Percentiles rank a stretch among this genome's conserved stretches.
Conservation (phyloP, 345 rosid species). For the Populus nigra region DNA sequence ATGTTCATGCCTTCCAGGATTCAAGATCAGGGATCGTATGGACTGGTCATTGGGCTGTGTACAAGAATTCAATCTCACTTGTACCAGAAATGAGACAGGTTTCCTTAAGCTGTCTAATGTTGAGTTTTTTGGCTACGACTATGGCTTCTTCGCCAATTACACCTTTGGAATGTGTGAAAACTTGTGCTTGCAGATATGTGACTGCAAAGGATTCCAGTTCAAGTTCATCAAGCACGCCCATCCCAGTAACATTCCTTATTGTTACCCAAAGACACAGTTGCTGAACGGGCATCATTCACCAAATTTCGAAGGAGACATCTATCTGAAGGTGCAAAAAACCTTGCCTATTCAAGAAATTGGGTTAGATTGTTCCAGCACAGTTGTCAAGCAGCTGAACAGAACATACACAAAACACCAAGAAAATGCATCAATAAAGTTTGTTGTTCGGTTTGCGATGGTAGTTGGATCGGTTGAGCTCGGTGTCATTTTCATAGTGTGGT, state of each 20-base stretch:
- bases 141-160: neutral
- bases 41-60: conserved; percentile 14
- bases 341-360: no score
- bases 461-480: neutral
- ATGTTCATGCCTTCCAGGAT: conserved; percentile 11
- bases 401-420: neutral
- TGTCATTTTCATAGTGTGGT: neutral
- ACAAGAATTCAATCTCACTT: conserved; percentile 1
- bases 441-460: neutral
- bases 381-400: neutral
- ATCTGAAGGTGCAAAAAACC: neutral
- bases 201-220: conserved; percentile 14
- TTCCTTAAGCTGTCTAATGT: neutral
- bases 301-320: conserved; percentile 4
- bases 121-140: conserved; percentile 15
- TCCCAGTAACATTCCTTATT: neutral
- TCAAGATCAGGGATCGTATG: neutral
- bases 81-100: neutral
- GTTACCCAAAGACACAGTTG: neutral
- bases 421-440: neutral
- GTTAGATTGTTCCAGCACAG: neutral
- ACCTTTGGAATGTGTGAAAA: neutral
- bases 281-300: neutral
- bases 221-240: neutral
- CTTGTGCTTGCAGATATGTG: neutral